Evolutionary conservation across 2,329 filamentous ascomycete genomes (phyloP), one percentile per base, ranked within the genome.

Genomic region (Ascocoryne sarcoides): DNA sequence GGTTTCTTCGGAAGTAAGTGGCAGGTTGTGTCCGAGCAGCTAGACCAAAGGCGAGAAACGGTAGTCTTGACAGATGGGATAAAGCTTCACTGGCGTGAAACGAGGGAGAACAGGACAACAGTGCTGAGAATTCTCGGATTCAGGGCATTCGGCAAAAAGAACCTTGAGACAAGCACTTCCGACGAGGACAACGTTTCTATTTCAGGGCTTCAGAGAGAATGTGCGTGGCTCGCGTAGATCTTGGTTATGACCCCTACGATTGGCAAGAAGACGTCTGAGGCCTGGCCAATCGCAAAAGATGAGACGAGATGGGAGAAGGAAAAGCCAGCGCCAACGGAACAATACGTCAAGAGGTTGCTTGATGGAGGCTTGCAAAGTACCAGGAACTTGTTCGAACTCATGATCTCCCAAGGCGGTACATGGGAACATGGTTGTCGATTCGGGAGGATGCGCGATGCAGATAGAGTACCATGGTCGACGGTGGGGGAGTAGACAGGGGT

Each of bases 191-290:
- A 50, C 53, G 53, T 54, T 55, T 47, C 47, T 53, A 58, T 56
- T 57, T 58, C 55, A 55, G 59, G 55, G 55, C 56, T 59, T 58
- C 54, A 58, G 53, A 59, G 62, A 56, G 61, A 58, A 59, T 56
- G 56, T 62, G 59, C 56, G 62, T 66, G 60, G 60, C 60, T 65
- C 57, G 60, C 56, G 59, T 65, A 59, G 59, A 56, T 59, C 54
- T 53, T 52, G 46, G 52, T 52, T 61, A 53, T 53, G 60, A 60
- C 62, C 50, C 59, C 65, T 60, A 63, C 69, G 65, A 69, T 69
- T 69, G 66, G 67, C 46, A 54, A 51, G 30, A 48, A 50, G 50
- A 54, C 48, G 54, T 45, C 46, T 46, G 46, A 57, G 51, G 47
- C 49, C 46, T 44, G 51, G 52, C 55, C 56, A 59, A 62, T 67